These are phyloP conservation scores for Colletotrichum sp. DNA, from an alignment of 2,329 filamentous ascomycete genomes.

Conservation along the genomic window DNA sequence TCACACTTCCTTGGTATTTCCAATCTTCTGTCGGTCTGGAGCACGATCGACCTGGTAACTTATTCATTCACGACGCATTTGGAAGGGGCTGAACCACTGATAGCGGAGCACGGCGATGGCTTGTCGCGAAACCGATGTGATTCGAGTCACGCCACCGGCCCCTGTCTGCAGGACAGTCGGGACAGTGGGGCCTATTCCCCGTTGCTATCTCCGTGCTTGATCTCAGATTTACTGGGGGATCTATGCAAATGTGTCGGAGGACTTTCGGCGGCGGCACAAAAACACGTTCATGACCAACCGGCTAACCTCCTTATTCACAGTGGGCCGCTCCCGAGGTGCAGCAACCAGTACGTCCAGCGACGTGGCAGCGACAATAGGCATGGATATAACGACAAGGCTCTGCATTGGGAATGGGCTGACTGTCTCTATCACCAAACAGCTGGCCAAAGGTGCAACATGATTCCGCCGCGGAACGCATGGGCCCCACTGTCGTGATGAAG, in stretches of 20 bases:
- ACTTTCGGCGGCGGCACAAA: background rate
- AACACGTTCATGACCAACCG: background rate
- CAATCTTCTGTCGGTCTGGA: background rate
- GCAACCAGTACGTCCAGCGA: background rate
- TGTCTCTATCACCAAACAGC: background rate
- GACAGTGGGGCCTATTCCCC: background rate
- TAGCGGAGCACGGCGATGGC: constrained; percentile 1
- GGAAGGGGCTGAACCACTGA: background rate
- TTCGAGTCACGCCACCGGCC: constrained; percentile 11
- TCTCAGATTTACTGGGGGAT: constrained; percentile 1
- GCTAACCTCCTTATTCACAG: background rate
- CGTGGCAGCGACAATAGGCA: background rate
- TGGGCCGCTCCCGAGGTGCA: background rate
- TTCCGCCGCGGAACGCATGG: background rate
- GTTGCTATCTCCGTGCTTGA: constrained; percentile 6
- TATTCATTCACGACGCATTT: background rate
- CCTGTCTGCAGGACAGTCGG: background rate
- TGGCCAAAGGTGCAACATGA: background rate
- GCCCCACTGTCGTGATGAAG: background rate
- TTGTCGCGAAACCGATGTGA: background rate
- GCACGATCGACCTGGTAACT: background rate
- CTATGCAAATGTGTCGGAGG: background rate
- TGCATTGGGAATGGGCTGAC: background rate
- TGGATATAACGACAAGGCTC: background rate
- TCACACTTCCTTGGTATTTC: background rate